phyloP scores from a whole-genome alignment of 1,284 basidiomycete species.

The Boletus smithii region DNA sequence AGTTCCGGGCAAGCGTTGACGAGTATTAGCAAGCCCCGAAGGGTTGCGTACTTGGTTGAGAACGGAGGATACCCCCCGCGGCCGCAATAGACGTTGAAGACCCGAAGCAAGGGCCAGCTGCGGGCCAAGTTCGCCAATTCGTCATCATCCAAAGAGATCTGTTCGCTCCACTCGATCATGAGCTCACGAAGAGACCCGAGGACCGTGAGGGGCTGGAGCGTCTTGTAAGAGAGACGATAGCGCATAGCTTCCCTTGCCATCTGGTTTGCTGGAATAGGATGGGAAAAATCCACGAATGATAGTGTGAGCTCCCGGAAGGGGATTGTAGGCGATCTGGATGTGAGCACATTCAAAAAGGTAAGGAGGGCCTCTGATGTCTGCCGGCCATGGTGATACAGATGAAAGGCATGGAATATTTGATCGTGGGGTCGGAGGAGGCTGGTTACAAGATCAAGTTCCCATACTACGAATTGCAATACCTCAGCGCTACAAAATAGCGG shows the following conservation, averaged over 20 bases:
- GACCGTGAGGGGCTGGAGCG: constrained; percentile 5
- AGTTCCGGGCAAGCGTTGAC: constrained; percentile 6
- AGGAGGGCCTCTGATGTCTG: background rate
- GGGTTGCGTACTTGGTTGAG: constrained; percentile 14
- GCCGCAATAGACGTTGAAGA: constrained; percentile 8
- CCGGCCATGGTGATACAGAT: background rate
- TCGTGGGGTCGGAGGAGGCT: constrained; percentile 9
- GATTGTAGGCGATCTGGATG: background rate
- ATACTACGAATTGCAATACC: constrained; percentile 2
- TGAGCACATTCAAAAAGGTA: constrained; percentile 8
- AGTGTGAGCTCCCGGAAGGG: constrained; percentile 6
- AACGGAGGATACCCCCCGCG: constrained; percentile 9
- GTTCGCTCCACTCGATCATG: constrained; percentile 14
- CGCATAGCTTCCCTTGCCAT: constrained; percentile 8
- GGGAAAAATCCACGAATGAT: background rate
- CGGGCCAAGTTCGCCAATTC: constrained; percentile 10
- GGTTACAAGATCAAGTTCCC: constrained; percentile 13
- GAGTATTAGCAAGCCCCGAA: constrained; percentile 13
- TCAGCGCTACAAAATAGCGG: constrained; percentile 2
- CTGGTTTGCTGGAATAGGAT: background rate
- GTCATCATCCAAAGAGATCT: constrained; percentile 14
- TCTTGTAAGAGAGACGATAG: constrained; percentile 11
- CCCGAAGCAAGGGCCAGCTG: constrained; percentile 12
- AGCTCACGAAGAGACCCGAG: constrained; percentile 7
- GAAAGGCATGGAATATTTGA: constrained; percentile 11